A percentile compares a stretch with the other conserved stretches of the same genome.
Conservation (phyloP, 768 basidiomycete genomes). For the Clavaria fumosa region DNA sequence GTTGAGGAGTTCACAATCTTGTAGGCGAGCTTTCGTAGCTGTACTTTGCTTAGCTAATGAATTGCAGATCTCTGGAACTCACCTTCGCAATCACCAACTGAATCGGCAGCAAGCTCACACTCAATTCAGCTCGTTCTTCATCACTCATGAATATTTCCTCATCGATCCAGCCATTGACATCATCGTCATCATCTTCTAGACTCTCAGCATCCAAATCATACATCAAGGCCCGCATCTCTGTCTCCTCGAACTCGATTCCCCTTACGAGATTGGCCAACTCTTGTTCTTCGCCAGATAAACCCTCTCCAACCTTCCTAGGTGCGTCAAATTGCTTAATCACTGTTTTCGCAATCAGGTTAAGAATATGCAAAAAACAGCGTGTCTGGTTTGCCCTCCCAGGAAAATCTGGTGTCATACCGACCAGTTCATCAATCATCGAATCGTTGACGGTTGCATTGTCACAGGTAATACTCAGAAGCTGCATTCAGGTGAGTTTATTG, state of each 20-base stretch:
- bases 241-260: too few relatives aligned
- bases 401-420: slow-evolving; percentile 11
- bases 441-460: slow-evolving; percentile 16
- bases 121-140: too few relatives aligned
- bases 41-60: slow-evolving; percentile 3
- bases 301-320: too few relatives aligned
- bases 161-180: too few relatives aligned
- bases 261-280: too few relatives aligned
- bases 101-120: too few relatives aligned
- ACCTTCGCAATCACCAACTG: slow-evolving; percentile 8
- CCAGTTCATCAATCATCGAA: slow-evolving; percentile 19
- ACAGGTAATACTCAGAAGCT: slow-evolving; percentile 2
- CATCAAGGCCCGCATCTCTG: too few relatives aligned
- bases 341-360: slow-evolving; percentile 23
- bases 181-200: too few relatives aligned
- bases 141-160: too few relatives aligned
- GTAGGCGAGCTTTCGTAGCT: slow-evolving; percentile 14
- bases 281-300: too few relatives aligned
- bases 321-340: slow-evolving; percentile 22
- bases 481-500: background rate
- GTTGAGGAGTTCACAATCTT: slow-evolving; percentile 18
- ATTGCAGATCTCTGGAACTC: background rate
- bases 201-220: too few relatives aligned
- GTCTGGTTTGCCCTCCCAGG: slow-evolving; percentile 14
- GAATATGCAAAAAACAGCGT: slow-evolving; percentile 25